Percentiles rank a stretch among this genome's conserved stretches.
phyloP scores from a whole-genome alignment of 805 yeast species.

The Wickerhamiella siamensis region DNA sequence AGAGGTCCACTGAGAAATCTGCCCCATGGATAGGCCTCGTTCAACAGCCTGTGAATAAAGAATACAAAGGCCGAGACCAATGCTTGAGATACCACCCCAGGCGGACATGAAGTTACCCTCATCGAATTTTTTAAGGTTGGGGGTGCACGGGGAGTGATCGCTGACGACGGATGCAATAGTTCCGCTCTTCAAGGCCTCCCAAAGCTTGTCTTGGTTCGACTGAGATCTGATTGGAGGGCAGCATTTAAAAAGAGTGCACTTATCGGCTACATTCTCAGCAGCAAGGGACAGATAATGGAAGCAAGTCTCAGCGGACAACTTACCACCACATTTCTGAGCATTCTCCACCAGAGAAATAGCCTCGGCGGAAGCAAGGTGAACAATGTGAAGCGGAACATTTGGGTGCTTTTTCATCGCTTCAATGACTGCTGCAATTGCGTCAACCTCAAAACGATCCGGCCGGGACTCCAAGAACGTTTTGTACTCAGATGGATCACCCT shows the following conservation, averaged over 20 bases:
- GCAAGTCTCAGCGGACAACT: constrained; percentile 77
- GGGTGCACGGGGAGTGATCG: constrained; percentile 94
- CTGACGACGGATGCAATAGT: constrained; percentile 74
- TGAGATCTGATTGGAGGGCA: constrained; percentile 87
- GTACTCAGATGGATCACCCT: constrained; percentile 47
- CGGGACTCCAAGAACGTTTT: constrained; percentile 68
- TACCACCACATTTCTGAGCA: constrained; percentile 36
- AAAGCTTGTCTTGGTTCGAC: constrained; percentile 51
- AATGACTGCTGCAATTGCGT: constrained; percentile 64
- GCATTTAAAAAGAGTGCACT: constrained; percentile 78
- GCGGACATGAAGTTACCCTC: constrained; percentile 82
- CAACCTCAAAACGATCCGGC: constrained; percentile 77
- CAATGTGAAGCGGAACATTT: constrained; percentile 52
- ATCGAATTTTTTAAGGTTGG: constrained; percentile 67
- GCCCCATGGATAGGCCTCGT: constrained; percentile 36
- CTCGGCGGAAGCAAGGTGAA: constrained; percentile 73
- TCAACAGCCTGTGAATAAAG: constrained; percentile 49
- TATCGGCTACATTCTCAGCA: constrained; percentile 62
- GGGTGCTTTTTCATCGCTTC: constrained; percentile 35
- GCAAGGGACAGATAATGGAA: constrained; percentile 73
- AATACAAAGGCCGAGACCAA: constrained; percentile 78
- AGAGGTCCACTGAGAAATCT: constrained; percentile 67
- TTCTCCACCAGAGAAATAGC: constrained; percentile 58
- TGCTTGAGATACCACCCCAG: constrained; percentile 94
- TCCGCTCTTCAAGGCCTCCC: constrained; percentile 59